phyloP scores from a whole-genome alignment of 345 rosid genomes.

The Eucalyptus cloeziana region DNA sequence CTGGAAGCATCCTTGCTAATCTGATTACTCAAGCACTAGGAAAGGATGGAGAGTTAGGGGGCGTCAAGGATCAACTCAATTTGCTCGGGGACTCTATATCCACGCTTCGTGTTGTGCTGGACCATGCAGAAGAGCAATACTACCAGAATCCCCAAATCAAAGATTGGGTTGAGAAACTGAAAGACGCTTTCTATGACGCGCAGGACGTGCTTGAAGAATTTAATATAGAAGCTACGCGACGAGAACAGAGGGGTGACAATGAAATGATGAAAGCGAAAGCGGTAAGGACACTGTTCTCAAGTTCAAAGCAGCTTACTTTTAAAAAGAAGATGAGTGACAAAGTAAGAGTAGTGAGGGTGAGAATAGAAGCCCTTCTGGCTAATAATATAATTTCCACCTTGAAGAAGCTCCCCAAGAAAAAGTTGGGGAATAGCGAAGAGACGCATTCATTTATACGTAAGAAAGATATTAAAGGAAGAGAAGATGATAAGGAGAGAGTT shows the following conservation, averaged over 20 bases:
- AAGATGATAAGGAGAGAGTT: not conserved
- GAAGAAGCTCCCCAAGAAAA: fast-evolving
- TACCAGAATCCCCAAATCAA: not conserved
- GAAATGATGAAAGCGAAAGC: not conserved
- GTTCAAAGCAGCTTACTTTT: not conserved
- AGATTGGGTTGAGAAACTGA: not conserved
- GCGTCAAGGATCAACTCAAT: not conserved
- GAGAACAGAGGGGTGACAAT: not conserved
- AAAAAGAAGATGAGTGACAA: not conserved
- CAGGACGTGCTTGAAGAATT: not conserved
- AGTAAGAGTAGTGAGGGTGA: not conserved
- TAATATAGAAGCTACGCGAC: not conserved
- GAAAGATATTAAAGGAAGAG: not conserved
- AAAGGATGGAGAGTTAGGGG: not conserved
- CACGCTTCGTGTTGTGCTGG: not conserved
- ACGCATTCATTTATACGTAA: not conserved
- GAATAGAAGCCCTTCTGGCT: not conserved
- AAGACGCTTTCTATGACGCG: not conserved
- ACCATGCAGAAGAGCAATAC: not conserved
- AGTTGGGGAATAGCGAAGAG: not conserved
- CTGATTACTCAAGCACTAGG: not conserved
- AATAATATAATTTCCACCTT: fast-evolving
- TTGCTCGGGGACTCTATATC: fast-evolving
- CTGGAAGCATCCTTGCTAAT: fast-evolving
- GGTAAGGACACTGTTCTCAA: not conserved